Evolutionary conservation across 495 filamentous ascomycete genomes (phyloP), one percentile per base, ranked within the genome.

Genomic region (Talaromyces wortmannii): DNA sequence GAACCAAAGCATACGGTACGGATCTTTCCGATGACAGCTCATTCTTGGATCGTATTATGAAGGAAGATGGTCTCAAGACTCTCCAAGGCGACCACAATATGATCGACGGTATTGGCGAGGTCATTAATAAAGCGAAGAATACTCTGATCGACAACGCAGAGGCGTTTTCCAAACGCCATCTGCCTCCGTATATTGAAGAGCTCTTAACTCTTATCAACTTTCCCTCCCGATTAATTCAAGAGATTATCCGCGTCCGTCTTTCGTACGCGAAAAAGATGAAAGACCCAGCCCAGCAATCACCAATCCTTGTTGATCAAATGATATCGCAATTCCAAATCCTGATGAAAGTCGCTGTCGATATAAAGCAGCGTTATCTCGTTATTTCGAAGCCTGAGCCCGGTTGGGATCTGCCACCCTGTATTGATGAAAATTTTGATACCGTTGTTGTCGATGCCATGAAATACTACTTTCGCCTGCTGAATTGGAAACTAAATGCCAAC

Each of bases 171-270:
- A 89, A 91, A 53, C 87, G 94, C 13, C 94, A 97, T 74, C 76
- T 98, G 17, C 94, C 94, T 8, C 92, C 92, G 3, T 98, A 97
- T 63, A 96, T 97, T 55, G 95, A 98, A 64, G 94, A 98, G 61
- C 78, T 98, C 16, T 81, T 97, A 18, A 95, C 90, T 5, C 75
- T 98, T 46, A 96, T 98, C 69, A 97, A 95, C 70, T 97, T 97
- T 63, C 95, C 94, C 0, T 95, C 91, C 2, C 87, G 94, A 5
- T 76, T 98, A 31, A 92, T 98, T 17, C 91, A 97, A 67, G 94
- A 97, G 64, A 94, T 98, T 65, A 97, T 97, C 66, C 87, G 87
- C 29, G 85, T 97, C 61, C 87, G 95, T 40, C 78, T 97, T n/a
- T 85, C 84, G 32, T 97, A 95, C 66, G 91, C 92, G 6, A 89